These are phyloP conservation scores for Neofusicoccum parvum DNA, from an alignment of 2,329 filamentous ascomycete species.

Conservation along the genomic window DNA sequence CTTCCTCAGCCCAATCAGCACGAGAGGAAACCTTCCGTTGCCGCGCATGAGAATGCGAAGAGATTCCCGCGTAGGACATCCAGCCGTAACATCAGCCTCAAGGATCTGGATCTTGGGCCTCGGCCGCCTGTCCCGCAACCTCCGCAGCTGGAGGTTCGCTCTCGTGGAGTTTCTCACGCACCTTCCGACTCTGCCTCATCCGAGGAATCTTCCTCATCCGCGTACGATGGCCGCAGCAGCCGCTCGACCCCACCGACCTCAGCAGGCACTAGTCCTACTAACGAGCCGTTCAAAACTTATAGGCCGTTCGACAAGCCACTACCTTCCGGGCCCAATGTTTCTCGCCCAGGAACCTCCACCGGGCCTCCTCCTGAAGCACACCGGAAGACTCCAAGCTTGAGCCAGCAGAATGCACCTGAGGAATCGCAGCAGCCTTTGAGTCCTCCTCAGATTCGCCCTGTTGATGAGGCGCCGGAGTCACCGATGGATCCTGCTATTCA, in stretches of 20 bases:
- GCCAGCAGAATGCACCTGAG: neutral
- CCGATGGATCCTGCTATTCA: conserved; percentile 45
- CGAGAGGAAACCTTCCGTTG: neutral
- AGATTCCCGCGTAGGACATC: conserved; percentile 26
- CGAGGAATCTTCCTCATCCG: conserved; percentile 39
- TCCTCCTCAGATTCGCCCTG: conserved; percentile 25
- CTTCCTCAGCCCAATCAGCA: neutral
- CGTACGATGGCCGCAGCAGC: conserved; percentile 34
- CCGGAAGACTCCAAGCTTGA: conserved; percentile 27
- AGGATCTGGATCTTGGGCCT: conserved; percentile 17
- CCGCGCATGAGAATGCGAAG: conserved; percentile 10
- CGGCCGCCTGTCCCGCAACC: conserved; percentile 1
- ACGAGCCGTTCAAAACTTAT: conserved; percentile 4
- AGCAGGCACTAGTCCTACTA: conserved; percentile 31
- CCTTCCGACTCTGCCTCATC: conserved; percentile 44
- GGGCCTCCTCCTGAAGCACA: conserved; percentile 25
- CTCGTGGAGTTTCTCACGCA: conserved; percentile 34
- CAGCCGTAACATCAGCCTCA: conserved; percentile 27
- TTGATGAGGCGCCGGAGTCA: conserved; percentile 36
- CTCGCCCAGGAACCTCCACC: conserved; percentile 11
- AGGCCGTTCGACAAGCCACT: neutral
- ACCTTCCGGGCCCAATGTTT: neutral
- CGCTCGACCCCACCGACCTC: conserved; percentile 43
- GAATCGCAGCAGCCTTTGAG: conserved; percentile 24
- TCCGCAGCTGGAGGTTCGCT: conserved; percentile 24